Percentiles rank a stretch among this genome's conserved stretches.
Evolutionary conservation across 2,329 filamentous ascomycete species (phyloP).

Genomic region (Diaporthe velutina): DNA sequence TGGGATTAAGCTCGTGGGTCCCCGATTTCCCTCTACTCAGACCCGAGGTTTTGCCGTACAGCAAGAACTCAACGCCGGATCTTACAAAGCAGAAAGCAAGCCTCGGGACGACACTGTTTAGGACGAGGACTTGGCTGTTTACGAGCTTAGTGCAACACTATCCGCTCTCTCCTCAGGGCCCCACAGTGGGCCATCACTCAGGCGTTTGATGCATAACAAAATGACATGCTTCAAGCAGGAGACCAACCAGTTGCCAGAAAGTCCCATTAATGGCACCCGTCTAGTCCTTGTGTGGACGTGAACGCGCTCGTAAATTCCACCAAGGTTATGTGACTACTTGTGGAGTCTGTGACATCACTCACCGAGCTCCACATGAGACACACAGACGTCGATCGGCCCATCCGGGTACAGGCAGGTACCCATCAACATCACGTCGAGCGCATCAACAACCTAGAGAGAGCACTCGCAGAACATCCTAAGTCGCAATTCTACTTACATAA

Average conservation of each 20-base stretch:
- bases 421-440: background rate
- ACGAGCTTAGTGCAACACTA: background rate
- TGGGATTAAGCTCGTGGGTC: slow-evolving; percentile 8
- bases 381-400: background rate
- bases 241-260: background rate
- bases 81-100: background rate
- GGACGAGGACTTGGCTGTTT: background rate
- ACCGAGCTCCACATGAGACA: background rate
- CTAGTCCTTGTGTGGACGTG: too few relatives aligned
- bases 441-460: background rate
- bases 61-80: background rate
- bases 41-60: background rate
- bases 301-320: background rate
- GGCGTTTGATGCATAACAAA: background rate
- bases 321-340: slow-evolving; percentile 4
- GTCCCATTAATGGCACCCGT: rapidly evolving
- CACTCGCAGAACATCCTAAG: background rate
- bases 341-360: slow-evolving; percentile 27
- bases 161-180: too few relatives aligned
- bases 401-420: background rate
- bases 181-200: too few relatives aligned
- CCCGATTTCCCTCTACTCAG: too few relatives aligned
- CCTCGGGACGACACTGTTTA: background rate
- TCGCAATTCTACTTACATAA: background rate
- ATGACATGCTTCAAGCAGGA: background rate